Conservation (phyloP, 2,329 filamentous ascomycete genomes). For the Colletotrichum sp. region DNA sequence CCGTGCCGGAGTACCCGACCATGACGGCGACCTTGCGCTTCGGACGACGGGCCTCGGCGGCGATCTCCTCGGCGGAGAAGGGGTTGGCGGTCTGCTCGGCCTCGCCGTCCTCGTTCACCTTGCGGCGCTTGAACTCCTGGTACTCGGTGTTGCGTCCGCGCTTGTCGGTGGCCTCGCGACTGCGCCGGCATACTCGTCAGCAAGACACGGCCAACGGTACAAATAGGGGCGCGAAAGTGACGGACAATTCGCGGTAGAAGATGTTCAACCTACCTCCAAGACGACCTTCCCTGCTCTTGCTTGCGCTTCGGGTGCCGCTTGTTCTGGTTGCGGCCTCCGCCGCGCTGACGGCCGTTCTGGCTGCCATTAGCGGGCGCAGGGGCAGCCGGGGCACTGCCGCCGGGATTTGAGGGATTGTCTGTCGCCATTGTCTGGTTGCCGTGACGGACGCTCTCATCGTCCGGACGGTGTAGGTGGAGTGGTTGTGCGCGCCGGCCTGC, state of each 20-base stretch:
- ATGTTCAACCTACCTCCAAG: constrained; percentile 6
- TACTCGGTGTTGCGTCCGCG: constrained; percentile 44
- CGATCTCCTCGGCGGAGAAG: constrained; percentile 80
- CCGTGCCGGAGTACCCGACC: constrained; percentile 94
- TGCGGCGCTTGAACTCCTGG: constrained; percentile 46
- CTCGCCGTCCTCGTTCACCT: constrained; percentile 40
- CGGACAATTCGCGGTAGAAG: neutral
- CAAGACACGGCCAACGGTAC: neutral
- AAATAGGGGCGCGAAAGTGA: neutral
- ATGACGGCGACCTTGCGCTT: constrained; percentile 97
- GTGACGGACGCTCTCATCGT: constrained; percentile 16
- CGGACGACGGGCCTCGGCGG: constrained; percentile 82
- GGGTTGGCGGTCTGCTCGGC: constrained; percentile 40
- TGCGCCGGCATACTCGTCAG: constrained; percentile 33
- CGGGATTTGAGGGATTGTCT: constrained; percentile 3
- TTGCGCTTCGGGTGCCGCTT: constrained; percentile 12
- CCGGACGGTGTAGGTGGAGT: constrained; percentile 13
- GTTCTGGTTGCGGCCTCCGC: neutral
- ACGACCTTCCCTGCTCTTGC: constrained; percentile 14
- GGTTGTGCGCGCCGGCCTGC: neutral
- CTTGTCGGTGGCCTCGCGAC: constrained; percentile 42
- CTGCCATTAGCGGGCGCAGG: neutral
- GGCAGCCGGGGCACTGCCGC: neutral
- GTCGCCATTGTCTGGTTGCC: constrained; percentile 14
- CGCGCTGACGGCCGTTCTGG: neutral